Percentiles rank a stretch among this genome's conserved stretches.
These are phyloP conservation scores for Pyrenopolyporus hunteri DNA, from an alignment of 495 filamentous ascomycete species.

Conservation along the genomic window DNA sequence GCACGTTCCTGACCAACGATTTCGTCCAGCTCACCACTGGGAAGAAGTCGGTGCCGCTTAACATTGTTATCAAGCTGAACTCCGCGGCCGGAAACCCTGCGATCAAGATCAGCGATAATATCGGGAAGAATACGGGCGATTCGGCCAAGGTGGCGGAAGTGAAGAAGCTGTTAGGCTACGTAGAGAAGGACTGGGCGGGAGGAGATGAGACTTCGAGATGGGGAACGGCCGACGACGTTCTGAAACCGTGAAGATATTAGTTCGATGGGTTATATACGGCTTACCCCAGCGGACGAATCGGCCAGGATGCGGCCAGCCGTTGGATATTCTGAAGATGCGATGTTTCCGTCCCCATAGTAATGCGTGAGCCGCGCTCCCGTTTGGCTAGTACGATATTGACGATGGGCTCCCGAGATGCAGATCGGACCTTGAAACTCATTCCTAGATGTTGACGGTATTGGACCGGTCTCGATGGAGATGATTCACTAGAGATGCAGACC, in stretches of 20 bases:
- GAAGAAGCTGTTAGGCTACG: constrained; percentile 83
- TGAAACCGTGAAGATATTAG: constrained; percentile 7
- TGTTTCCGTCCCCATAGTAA: constrained; percentile 3
- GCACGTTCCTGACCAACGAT: constrained; percentile 96
- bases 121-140: constrained; percentile 95
- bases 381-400: neutral
- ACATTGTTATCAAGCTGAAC: constrained; percentile 96
- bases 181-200: constrained; percentile 79
- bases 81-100: constrained; percentile 82
- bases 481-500: constrained; percentile 9
- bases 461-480: constrained; percentile 3
- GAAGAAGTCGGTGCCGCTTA: constrained; percentile 88
- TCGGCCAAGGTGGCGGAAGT: constrained; percentile 76
- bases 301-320: neutral
- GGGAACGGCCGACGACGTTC: constrained; percentile 54
- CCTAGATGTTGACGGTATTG: constrained; percentile 2
- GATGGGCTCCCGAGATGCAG: neutral
- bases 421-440: constrained; percentile 2
- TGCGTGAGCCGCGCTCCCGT: constrained; percentile 17
- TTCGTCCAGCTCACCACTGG: constrained; percentile 69
- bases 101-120: constrained; percentile 95
- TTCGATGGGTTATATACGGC: neutral
- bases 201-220: constrained; percentile 87
- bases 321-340: neutral
- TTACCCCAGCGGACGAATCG: constrained; percentile 6